phyloP scores from a whole-genome alignment of 257 asterid species.

The Avicennia marina region DNA sequence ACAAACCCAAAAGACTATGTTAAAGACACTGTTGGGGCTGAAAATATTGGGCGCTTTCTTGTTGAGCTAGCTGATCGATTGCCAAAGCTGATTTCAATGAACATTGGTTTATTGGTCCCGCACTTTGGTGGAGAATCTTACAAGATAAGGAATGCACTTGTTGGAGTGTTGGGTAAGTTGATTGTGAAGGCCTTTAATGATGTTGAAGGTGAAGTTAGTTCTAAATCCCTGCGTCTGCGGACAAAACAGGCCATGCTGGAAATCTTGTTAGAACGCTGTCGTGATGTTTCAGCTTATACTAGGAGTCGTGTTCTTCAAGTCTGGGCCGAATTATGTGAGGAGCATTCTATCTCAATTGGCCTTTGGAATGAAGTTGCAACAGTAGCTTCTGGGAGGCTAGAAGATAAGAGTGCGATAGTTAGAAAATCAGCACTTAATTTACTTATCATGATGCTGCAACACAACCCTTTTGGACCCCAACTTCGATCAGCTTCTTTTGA shows the following conservation, averaged over 20 bases:
- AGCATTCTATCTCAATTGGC: conserved; percentile 87
- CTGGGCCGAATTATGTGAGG: conserved; percentile 95
- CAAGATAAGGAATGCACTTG: conserved; percentile 94
- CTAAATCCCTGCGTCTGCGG: conserved; percentile 77
- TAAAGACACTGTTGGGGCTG: conserved; percentile 91
- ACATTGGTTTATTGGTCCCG: conserved; percentile 85
- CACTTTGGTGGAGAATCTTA: conserved; percentile 98
- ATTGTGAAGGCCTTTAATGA: conserved; percentile 82
- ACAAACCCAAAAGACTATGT: conserved; percentile 76
- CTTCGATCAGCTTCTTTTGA: conserved; percentile 80
- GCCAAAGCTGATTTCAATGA: conserved; percentile 77
- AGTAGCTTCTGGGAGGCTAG: conserved; percentile 92
- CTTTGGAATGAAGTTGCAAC: conserved; percentile 95
- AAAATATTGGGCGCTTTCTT: conserved; percentile 86
- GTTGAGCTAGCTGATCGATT: conserved; percentile 80
- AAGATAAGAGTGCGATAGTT: conserved; percentile 97
- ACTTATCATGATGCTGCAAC: conserved; percentile 91
- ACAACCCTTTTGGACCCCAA: conserved; percentile 97
- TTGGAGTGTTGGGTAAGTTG: conserved; percentile 85
- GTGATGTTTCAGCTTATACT: conserved; percentile 96
- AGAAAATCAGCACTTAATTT: conserved; percentile 92
- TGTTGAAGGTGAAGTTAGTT: conserved; percentile 72
- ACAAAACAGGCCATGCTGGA: conserved; percentile 98
- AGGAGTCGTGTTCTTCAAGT: conserved; percentile 97
- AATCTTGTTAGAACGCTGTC: conserved; percentile 89